Evolutionary conservation across 2,329 filamentous ascomycete species (phyloP), one percentile per base, ranked within the genome.

Genomic region (Didymella exigua): DNA sequence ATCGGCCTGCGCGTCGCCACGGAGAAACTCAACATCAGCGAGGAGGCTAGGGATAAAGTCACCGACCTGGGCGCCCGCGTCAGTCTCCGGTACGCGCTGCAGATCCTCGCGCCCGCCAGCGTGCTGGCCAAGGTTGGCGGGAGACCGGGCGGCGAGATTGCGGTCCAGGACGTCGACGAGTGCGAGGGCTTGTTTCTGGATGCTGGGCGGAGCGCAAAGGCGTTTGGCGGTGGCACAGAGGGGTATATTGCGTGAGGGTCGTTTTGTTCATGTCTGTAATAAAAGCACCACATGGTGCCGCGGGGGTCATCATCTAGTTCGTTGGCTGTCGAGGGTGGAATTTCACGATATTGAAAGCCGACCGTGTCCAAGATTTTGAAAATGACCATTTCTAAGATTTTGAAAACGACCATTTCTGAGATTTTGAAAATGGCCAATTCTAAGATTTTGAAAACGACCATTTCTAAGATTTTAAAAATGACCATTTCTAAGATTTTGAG

Each of bases 21-120:
- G 8, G 93, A 97, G 78, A 86, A 86, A 43, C 86, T 96, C 38
- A 82, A 85, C 59, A 86, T 98, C 62, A 87, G 86, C 34, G 91
- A 96, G 44, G 85, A 87, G 18, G 95, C 95, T 23, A 83, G 98
- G 56, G 89, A 95, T 67, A 95, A 91, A 79, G 86, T 99, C 67
- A 86, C 91, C 36, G 86, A 90, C 70, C 88, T 96, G 66, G 95
- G 95, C 63, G 91, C 91, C 69, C 89, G 88, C 66, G 92, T 97
- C 71, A 96, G 90, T 74, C 77, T 99, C 77, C 83, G 95, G 65
- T 99, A 99, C 79, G 93, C 93, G 65, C 80, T 99, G 73, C 95
- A 98, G 78, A 79, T 99, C 65, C 82, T 99, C 66, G 90, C 92
- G 23, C 93, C 93, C 2, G 89, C 92, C 47, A 93, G 90, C 76